Conservation (phyloP, 495 filamentous ascomycete species). For the Penicillium longicatenatum region DNA sequence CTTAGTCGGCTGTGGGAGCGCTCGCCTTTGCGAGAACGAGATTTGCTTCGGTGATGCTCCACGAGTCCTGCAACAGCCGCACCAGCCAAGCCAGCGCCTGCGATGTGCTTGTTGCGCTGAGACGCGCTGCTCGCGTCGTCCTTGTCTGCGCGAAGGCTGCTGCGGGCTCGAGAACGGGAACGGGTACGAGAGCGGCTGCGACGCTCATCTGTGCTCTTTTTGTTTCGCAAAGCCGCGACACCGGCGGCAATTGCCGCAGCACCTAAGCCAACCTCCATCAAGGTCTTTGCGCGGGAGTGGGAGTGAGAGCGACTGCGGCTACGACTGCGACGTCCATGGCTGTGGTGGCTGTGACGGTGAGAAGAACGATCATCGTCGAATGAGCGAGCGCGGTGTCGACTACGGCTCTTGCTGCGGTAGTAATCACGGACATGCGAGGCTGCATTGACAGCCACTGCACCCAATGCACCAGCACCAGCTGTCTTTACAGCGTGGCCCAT, state of each 20-base stretch:
- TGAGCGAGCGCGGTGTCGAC: slow-evolving; percentile 49
- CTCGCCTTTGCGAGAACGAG: slow-evolving; percentile 56
- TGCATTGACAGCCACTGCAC: slow-evolving; percentile 79
- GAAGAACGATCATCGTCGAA: slow-evolving; percentile 52
- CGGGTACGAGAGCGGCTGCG: slow-evolving; percentile 71
- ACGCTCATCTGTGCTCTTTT: slow-evolving; percentile 64
- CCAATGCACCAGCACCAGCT: slow-evolving; percentile 77
- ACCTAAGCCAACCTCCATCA: slow-evolving; percentile 74
- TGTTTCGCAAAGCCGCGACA: slow-evolving; percentile 69
- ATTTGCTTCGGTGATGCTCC: slow-evolving; percentile 73
- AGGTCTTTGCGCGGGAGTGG: slow-evolving; percentile 56
- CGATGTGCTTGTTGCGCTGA: slow-evolving; percentile 67
- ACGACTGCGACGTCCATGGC: slow-evolving; percentile 41
- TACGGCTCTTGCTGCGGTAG: slow-evolving; percentile 66
- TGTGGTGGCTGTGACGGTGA: slow-evolving; percentile 33
- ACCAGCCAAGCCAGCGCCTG: slow-evolving; percentile 76
- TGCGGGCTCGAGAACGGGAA: slow-evolving; percentile 44
- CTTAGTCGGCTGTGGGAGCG: slow-evolving; percentile 62
- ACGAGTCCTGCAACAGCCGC: slow-evolving; percentile 77
- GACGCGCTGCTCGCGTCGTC: slow-evolving; percentile 51
- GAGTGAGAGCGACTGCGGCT: slow-evolving; percentile 59
- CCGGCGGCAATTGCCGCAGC: slow-evolving; percentile 82
- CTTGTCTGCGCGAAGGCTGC: slow-evolving; percentile 29
- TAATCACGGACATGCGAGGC: slow-evolving; percentile 70
- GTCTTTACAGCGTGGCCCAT: slow-evolving; percentile 71